These are phyloP conservation scores for Microbotryomycetes sp. DNA, from an alignment of 1,284 basidiomycete species.

Conservation along the genomic window DNA sequence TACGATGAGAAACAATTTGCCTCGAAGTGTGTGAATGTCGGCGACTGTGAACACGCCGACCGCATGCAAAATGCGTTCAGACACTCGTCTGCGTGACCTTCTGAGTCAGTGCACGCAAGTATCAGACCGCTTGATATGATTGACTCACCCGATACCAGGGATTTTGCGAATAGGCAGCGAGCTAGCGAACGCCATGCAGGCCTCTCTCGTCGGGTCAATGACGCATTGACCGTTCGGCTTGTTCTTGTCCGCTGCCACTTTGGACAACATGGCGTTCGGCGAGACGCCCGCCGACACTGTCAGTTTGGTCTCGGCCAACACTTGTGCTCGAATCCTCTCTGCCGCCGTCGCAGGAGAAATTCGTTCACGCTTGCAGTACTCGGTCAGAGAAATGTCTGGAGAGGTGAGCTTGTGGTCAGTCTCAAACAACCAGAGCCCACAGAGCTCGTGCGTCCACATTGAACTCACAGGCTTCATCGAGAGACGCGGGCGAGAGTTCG, in stretches of 20 bases:
- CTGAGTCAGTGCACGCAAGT: background rate
- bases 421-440: background rate
- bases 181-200: slow-evolving; percentile 65
- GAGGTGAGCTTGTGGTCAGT: background rate
- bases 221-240: slow-evolving; percentile 89
- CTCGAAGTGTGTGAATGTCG: slow-evolving; percentile 70
- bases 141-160: slow-evolving; percentile 60
- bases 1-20: slow-evolving; percentile 54
- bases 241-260: slow-evolving; percentile 61
- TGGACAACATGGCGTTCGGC: slow-evolving; percentile 58
- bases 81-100: slow-evolving; percentile 53
- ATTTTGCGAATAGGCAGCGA: slow-evolving; percentile 69
- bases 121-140: background rate
- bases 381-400: slow-evolving; percentile 26
- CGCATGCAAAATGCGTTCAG: slow-evolving; percentile 74
- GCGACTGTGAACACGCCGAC: slow-evolving; percentile 82
- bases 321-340: slow-evolving; percentile 61
- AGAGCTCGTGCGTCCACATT: background rate
- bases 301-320: slow-evolving; percentile 67
- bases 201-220: slow-evolving; percentile 47
- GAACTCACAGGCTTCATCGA: slow-evolving; percentile 37
- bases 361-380: slow-evolving; percentile 48
- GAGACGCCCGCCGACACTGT: slow-evolving; percentile 76
- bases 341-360: slow-evolving; percentile 69
- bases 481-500: slow-evolving; percentile 33